Base-by-base conservation (phyloP, 2,329 filamentous ascomycete species). In the Aspergillus piperis region DNA sequence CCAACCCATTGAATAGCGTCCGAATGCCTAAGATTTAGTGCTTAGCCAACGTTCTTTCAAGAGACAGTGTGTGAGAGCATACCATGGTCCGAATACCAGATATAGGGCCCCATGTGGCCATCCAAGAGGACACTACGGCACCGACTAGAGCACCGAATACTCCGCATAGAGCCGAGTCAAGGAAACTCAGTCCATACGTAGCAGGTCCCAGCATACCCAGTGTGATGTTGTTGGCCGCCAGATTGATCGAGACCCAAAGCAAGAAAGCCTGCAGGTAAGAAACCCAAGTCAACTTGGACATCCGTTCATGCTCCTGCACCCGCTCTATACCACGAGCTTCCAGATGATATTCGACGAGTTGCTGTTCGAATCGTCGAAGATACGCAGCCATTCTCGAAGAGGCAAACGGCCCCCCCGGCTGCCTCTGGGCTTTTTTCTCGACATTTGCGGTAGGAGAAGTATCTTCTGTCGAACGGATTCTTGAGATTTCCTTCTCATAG, bases 1-100 rank as follows among this genome's bases (percentile, higher is more conserved):
- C 83, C 84, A 88, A 6, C 86, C 86, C 82, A 88, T 88, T 17
- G 82, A 77, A 67, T 86, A 88, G 11, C 85, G 80, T 4, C 84
- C 82, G 65, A 86, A 81, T 27, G 86, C 83, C 79, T 81, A 59
- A 63, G 49, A 53, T 23, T 32, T 54, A 44, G 19, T 38, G 41
- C 23, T 11, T 39, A 17, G 42, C 49, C 27, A 36, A 30, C 52
- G 4, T 27, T 19, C 8, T 10, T 36, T 15, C 7, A 48, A 5
- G 2, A n/a, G 5, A 47, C 15, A 41, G 8, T 49, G 13, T 25
- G 15, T 25, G 47, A 51, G 41, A 42, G 25, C 73, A 54, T 69
- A 82, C 81, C 83, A 88, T 83, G 50, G 86, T 88, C 55, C 86
- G 77, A 66, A 87, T 86, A 3, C 86, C 86, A 62, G 83, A 85